Evolutionary conservation across 129 eudicot species (phyloP).

Genomic region (Flaveria brownii): DNA sequence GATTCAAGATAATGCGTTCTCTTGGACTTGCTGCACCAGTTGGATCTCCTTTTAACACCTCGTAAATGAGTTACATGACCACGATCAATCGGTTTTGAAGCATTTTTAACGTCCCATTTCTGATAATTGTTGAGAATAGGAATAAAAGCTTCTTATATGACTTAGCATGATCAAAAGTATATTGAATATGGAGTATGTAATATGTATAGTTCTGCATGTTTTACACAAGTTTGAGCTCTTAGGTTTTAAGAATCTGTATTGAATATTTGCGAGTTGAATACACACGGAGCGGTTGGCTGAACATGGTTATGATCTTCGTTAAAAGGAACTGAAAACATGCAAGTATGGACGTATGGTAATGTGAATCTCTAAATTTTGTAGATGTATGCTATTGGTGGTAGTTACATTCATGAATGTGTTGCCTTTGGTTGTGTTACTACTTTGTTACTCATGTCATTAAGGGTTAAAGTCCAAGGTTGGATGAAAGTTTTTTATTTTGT

Average conservation of each 20-base stretch:
- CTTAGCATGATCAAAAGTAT: slow-evolving; percentile 22
- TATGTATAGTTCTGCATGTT: slow-evolving; percentile 34
- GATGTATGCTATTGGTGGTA: neutral
- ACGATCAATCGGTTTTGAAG: neutral
- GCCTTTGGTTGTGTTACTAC: neutral
- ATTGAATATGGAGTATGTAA: slow-evolving; percentile 24
- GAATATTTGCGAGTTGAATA: slow-evolving; percentile 25
- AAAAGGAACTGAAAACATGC: slow-evolving; percentile 2
- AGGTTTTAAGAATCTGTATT: slow-evolving; percentile 12
- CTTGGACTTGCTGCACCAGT: slow-evolving; percentile 69
- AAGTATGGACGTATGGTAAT: neutral
- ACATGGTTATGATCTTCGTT: slow-evolving; percentile 17
- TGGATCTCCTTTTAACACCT: slow-evolving; percentile 49
- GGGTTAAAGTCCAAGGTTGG: too few relatives aligned
- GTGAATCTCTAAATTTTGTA: neutral
- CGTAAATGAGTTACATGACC: neutral
- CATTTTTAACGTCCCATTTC: slow-evolving; percentile 6
- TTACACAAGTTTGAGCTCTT: slow-evolving; percentile 16
- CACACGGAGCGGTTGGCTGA: slow-evolving; percentile 5
- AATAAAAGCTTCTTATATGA: slow-evolving; percentile 23
- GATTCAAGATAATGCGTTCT: slow-evolving; percentile 55
- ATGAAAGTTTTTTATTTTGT: too few relatives aligned
- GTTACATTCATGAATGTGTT: neutral
- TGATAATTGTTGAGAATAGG: slow-evolving; percentile 21
- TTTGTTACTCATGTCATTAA: too few relatives aligned